Evolutionary conservation across 2,329 filamentous ascomycete genomes (phyloP).

Genomic region (Fusarium setosum): DNA sequence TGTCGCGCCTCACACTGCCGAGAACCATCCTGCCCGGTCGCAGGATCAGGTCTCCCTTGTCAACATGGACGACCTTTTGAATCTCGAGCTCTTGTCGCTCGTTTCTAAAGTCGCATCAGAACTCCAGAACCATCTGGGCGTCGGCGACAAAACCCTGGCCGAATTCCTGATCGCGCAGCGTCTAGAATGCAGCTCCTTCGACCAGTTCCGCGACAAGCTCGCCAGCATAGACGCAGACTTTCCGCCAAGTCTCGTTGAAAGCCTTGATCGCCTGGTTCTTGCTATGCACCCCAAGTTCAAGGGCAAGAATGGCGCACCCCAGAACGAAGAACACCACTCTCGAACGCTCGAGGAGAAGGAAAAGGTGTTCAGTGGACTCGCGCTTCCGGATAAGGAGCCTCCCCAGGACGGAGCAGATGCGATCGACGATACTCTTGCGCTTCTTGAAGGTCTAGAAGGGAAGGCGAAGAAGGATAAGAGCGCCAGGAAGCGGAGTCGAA

Average conservation of each 20-base stretch:
- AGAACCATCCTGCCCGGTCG: slow-evolving; percentile 26
- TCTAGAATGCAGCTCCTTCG: slow-evolving; percentile 74
- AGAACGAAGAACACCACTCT: slow-evolving; percentile 53
- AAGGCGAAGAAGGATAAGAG: slow-evolving; percentile 66
- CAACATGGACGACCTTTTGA: slow-evolving; percentile 88
- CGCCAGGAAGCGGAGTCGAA: slow-evolving; percentile 69
- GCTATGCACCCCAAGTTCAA: slow-evolving; percentile 95
- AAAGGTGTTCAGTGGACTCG: slow-evolving; percentile 89
- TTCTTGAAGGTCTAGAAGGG: slow-evolving; percentile 86
- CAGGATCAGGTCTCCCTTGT: slow-evolving; percentile 23
- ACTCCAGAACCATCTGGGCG: slow-evolving; percentile 91
- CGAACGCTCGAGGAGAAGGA: slow-evolving; percentile 76
- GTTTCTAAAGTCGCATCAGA: slow-evolving; percentile 96
- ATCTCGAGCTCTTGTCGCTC: slow-evolving; percentile 91
- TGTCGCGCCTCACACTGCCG: slow-evolving; percentile 7
- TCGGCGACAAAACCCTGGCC: slow-evolving; percentile 93
- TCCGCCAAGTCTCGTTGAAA: slow-evolving; percentile 87
- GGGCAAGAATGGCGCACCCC: slow-evolving; percentile 56
- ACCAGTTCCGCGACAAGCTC: slow-evolving; percentile 81
- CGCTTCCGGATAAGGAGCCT: slow-evolving; percentile 81
- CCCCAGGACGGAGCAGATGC: slow-evolving; percentile 64
- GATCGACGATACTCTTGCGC: slow-evolving; percentile 92
- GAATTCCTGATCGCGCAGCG: slow-evolving; percentile 97
- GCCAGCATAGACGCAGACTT: slow-evolving; percentile 84
- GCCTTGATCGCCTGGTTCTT: slow-evolving; percentile 86